These are phyloP conservation scores for Fusarium sp. DNA, from an alignment of 2,329 filamentous ascomycete species.

Conservation along the genomic window DNA sequence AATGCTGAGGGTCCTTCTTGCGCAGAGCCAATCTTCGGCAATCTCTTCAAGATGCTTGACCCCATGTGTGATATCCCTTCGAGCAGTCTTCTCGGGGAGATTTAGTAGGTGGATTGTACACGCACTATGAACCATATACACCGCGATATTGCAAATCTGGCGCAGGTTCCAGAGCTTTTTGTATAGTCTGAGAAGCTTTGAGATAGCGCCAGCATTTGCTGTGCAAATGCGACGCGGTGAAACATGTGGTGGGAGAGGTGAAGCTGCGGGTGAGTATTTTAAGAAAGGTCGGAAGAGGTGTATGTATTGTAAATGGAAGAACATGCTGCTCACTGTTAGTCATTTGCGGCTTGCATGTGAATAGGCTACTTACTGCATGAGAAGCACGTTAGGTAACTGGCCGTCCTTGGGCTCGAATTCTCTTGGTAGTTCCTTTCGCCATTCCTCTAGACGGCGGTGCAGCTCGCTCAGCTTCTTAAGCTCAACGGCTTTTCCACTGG, in stretches of 20 bases:
- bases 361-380: constrained; percentile 80
- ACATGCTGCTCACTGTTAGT: constrained; percentile 78
- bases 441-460: constrained; percentile 89
- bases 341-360: not conserved
- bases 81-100: constrained; percentile 91
- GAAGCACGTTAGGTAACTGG: constrained; percentile 84
- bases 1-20: constrained; percentile 86
- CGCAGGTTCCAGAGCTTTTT: constrained; percentile 91
- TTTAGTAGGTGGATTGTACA: constrained; percentile 96
- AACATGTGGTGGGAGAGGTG: constrained; percentile 87
- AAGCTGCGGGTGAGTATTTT: constrained; percentile 86
- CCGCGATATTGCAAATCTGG: constrained; percentile 96
- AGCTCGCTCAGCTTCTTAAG: constrained; percentile 94
- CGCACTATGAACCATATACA: constrained; percentile 95
- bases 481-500: constrained; percentile 83
- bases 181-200: constrained; percentile 94
- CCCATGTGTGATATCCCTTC: constrained; percentile 90
- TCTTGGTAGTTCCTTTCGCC: constrained; percentile 85
- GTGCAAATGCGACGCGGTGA: constrained; percentile 93
- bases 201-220: constrained; percentile 89
- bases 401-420: constrained; percentile 93
- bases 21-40: constrained; percentile 93
- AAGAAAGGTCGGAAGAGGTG: constrained; percentile 96
- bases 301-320: constrained; percentile 95
- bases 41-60: constrained; percentile 96